Base-by-base conservation (phyloP, 1,284 basidiomycete species). In the Ustilago loliicola region DNA sequence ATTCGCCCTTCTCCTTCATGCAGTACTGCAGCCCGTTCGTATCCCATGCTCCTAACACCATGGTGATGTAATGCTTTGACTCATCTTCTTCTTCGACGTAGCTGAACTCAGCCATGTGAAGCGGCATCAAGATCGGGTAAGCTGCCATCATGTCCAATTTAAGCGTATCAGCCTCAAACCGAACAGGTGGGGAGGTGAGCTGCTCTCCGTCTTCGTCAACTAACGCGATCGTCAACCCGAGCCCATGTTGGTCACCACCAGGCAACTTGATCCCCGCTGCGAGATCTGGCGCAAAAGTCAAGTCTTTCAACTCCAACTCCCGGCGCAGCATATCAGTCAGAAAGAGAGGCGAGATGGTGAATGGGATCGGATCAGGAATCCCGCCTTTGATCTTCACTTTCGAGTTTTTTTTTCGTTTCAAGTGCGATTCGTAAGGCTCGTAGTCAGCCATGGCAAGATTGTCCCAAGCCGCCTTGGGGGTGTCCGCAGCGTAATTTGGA, bases 321-420 rank as follows among this genome's bases (percentile, higher is more conserved):
- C 60, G 58, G 32, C 75, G 61, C 17, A 78, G 23, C 67, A 78
- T 64, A 25, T 74, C 76, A 0, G 72, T 67, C 0, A 78, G 56
- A 29, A 66, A 70, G 30, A 78, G 61, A n/a, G 76, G 76, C n/a
- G 76, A 78, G 7, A 78, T 56, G 47, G 72, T 71, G 40, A 78
- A 78, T 3, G 76, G 72, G n/a, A 78, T 21, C 0, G 68, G 67
- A 15, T 71, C 63, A 13, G 70, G 75, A 27, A 78, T 66, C 2
- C 68, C 76, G 13, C 72, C 76, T 48, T 71, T 59, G 62, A 78
- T 69, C 42, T 69, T 36, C 25, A 74, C 65, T 5, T 51, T 32
- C 2, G 61, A 57, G 7, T 56, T 40, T 1, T 36, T 25, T 29
- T 67, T 67, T 2, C 32, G 36, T 45, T 65, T 71, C 29, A 36